Conservation (phyloP, 192 early-diverging fungal species). For the Coemansia sp. region DNA sequence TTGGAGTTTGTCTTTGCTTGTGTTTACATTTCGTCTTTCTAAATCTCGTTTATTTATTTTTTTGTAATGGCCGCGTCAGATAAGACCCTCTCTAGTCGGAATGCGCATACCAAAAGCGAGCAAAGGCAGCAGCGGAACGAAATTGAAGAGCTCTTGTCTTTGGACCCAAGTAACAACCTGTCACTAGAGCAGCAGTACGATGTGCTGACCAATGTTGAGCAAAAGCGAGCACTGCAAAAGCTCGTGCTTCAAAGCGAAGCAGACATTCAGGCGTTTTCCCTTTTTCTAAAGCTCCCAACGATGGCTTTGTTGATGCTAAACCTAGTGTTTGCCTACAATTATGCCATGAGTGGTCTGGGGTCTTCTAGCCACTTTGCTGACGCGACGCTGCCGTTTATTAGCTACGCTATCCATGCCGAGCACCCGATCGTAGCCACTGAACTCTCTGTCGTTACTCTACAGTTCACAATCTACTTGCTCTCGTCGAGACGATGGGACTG, state of each 20-base stretch:
- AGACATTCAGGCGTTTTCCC: conserved; percentile 44
- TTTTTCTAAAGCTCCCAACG: conserved; percentile 40
- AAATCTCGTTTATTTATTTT: neutral
- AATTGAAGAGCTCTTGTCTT: conserved; percentile 16
- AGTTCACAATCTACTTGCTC: conserved; percentile 43
- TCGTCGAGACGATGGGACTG: conserved; percentile 40
- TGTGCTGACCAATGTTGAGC: conserved; percentile 29
- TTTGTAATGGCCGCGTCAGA: neutral
- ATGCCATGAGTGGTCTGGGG: conserved; percentile 24
- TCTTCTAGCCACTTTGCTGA: neutral
- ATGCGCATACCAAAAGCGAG: neutral
- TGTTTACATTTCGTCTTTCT: neutral
- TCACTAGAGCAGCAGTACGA: conserved; percentile 35
- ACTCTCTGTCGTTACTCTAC: conserved; percentile 40
- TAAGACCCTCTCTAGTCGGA: no score
- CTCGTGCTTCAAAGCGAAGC: conserved; percentile 42
- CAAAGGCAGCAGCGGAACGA: conserved; percentile 10
- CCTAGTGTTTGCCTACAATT: conserved; percentile 45
- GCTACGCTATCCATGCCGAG: conserved; percentile 20
- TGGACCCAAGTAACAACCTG: conserved; percentile 21
- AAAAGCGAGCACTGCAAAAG: conserved; percentile 28
- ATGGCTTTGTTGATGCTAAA: conserved; percentile 38
- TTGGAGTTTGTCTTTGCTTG: neutral
- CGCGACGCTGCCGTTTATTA: conserved; percentile 29
- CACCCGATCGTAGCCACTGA: conserved; percentile 42